These are phyloP conservation scores for Sextonia rubra DNA, from an alignment of 164 flowering plant species.

Conservation along the genomic window DNA sequence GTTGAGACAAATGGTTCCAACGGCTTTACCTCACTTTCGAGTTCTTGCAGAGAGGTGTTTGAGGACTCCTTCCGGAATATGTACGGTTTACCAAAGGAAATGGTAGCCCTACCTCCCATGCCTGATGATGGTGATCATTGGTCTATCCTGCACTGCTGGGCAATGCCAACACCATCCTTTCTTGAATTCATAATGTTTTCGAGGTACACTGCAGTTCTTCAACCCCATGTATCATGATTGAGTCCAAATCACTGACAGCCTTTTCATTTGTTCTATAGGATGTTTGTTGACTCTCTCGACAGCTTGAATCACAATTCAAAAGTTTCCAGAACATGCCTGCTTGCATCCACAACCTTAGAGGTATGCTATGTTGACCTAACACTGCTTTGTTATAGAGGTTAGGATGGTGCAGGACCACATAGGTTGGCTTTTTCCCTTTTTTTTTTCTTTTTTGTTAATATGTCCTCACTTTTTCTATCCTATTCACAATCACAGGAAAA, in stretches of 20 bases:
- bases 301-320: conserved; percentile 44
- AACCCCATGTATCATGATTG: not conserved
- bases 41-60: conserved; percentile 61
- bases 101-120: conserved; percentile 92
- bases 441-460: not conserved
- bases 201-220: conserved; percentile 37
- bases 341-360: conserved; percentile 69
- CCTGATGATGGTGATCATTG: conserved; percentile 89
- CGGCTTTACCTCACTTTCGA: not conserved
- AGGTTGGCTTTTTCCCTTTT: not conserved
- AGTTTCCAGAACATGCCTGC: conserved; percentile 34
- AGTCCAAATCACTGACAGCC: not conserved
- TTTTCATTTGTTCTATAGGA: conserved; percentile 41
- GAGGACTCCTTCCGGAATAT: conserved; percentile 71
- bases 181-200: conserved; percentile 90
- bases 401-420: not conserved
- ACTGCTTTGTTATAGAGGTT: not conserved
- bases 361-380: conserved; percentile 28
- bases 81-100: conserved; percentile 67
- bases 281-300: conserved; percentile 86
- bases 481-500: conserved; percentile 42
- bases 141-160: conserved; percentile 94
- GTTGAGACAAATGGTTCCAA: too few relatives aligned
- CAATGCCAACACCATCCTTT: conserved; percentile 94
- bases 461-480: too few relatives aligned